These are phyloP conservation scores for Rhodosporidiobolus sp. DNA, from an alignment of 768 basidiomycete species.

Conservation along the genomic window DNA sequence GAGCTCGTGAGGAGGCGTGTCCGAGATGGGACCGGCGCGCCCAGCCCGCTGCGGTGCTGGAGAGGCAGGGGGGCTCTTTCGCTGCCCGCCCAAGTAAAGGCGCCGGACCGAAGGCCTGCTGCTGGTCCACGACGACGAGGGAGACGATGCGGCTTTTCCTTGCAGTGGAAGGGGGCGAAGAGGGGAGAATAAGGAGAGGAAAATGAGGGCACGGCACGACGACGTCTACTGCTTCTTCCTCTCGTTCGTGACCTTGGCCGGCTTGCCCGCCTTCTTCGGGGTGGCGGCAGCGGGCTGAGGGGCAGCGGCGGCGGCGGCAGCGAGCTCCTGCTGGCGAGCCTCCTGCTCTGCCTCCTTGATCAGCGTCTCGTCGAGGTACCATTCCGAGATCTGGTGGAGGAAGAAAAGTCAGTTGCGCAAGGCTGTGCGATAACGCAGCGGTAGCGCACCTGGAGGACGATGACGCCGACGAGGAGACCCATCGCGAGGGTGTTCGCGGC, in stretches of 20 bases:
- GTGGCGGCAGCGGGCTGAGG: not conserved
- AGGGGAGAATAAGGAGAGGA: too few species aligned
- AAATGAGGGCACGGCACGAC: not conserved
- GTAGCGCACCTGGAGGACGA: constrained; percentile 38
- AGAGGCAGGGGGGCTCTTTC: too few species aligned
- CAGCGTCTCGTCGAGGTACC: constrained; percentile 36
- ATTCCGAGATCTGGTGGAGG: constrained; percentile 21
- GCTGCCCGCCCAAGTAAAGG: too few species aligned
- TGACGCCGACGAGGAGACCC: constrained; percentile 24
- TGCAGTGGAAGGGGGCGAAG: too few species aligned
- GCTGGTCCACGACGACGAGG: too few species aligned
- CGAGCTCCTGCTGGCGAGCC: not conserved
- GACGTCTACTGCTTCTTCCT: constrained; percentile 35
- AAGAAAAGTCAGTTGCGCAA: not conserved
- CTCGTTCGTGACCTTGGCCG: constrained; percentile 25
- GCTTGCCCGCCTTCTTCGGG: not conserved
- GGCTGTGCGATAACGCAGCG: too few species aligned
- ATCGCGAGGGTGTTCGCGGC: constrained; percentile 37
- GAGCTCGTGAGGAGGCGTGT: too few species aligned
- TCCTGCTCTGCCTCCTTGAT: constrained; percentile 9
- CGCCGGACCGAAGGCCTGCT: too few species aligned
- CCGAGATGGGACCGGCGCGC: too few species aligned
- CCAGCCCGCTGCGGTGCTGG: too few species aligned
- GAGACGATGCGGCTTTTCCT: too few species aligned
- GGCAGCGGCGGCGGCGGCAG: not conserved